Percentiles rank a stretch among this genome's conserved stretches.
phyloP scores from a whole-genome alignment of 1,284 basidiomycete species.

The Macrocybe sp. region DNA sequence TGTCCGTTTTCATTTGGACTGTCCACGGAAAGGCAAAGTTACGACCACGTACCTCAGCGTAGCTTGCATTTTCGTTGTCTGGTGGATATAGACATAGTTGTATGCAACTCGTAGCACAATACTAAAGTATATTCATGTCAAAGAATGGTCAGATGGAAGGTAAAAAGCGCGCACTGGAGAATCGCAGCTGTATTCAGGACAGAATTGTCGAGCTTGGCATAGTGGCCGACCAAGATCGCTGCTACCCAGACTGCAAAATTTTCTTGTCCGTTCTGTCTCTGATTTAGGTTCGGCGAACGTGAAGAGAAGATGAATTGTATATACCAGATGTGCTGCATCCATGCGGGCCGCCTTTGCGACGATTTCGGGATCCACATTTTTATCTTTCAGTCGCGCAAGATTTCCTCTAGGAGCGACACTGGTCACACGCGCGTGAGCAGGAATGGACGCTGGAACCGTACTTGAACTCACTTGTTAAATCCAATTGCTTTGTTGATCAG shows the following conservation, averaged over 20 bases:
- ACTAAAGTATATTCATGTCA: not conserved
- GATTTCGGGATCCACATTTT: slow-evolving; percentile 21
- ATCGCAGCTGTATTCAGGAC: slow-evolving; percentile 26
- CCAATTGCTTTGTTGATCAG: slow-evolving; percentile 24
- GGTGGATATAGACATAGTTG: not conserved
- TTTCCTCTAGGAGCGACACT: slow-evolving; percentile 29
- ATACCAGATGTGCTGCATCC: slow-evolving; percentile 32
- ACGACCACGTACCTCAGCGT: not conserved
- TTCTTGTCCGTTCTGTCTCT: slow-evolving; percentile 31
- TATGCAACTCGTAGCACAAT: not conserved
- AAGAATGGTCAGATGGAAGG: not conserved
- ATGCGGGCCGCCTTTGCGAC: slow-evolving; percentile 27
- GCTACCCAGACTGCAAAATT: slow-evolving; percentile 31
- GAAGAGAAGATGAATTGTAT: slow-evolving; percentile 5
- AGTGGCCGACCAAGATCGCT: slow-evolving; percentile 30
- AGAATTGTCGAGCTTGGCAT: slow-evolving; percentile 24
- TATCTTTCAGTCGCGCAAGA: slow-evolving; percentile 18
- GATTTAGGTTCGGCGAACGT: not conserved
- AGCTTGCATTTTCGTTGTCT: not conserved
- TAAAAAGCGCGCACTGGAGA: slow-evolving; percentile 22
- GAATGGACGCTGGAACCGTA: not conserved
- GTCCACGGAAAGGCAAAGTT: too few relatives aligned
- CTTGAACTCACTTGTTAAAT: slow-evolving; percentile 28
- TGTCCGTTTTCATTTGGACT: too few relatives aligned
- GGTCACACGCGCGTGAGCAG: not conserved